These are phyloP conservation scores for Wickerhamomyces tratensis DNA, from an alignment of 805 yeast genomes.

Conservation along the genomic window DNA sequence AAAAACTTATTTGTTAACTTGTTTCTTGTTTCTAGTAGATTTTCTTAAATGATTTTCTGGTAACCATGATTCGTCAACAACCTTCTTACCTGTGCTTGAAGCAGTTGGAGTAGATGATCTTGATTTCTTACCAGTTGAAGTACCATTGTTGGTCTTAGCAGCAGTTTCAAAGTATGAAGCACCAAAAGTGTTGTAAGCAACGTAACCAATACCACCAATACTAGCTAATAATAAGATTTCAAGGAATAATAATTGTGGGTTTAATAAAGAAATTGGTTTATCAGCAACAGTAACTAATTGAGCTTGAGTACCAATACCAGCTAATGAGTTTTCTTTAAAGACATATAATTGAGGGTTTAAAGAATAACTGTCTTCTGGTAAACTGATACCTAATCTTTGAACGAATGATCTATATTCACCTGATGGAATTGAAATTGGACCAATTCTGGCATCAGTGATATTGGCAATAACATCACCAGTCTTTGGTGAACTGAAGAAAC, in stretches of 20 bases:
- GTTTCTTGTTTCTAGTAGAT: conserved; percentile 19
- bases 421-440: conserved; percentile 43
- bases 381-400: conserved; percentile 51
- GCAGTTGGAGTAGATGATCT: conserved; percentile 3
- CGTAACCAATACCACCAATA: conserved; percentile 40
- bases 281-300: conserved; percentile 53
- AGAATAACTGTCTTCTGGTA: conserved; percentile 47
- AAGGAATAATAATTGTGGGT: conserved; percentile 62
- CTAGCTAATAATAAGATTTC: conserved; percentile 43
- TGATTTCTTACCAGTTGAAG: conserved; percentile 1
- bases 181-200: conserved; percentile 34
- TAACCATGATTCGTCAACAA: conserved; percentile 43
- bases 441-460: conserved; percentile 54
- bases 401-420: conserved; percentile 40
- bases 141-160: conserved; percentile 16
- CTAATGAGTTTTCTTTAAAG: conserved; percentile 36
- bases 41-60: conserved; percentile 43
- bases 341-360: conserved; percentile 53
- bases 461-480: conserved; percentile 45
- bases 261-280: conserved; percentile 55
- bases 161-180: conserved; percentile 31
- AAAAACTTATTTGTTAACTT: too few species aligned
- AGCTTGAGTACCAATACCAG: conserved; percentile 46
- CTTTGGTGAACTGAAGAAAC: conserved; percentile 46
- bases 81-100: conserved; percentile 19